A percentile compares a stretch with the other conserved stretches of the same genome.
These are phyloP conservation scores for Oropetium thomaeum DNA, from an alignment of 176 grass and related monocot species.

Conservation along the genomic window DNA sequence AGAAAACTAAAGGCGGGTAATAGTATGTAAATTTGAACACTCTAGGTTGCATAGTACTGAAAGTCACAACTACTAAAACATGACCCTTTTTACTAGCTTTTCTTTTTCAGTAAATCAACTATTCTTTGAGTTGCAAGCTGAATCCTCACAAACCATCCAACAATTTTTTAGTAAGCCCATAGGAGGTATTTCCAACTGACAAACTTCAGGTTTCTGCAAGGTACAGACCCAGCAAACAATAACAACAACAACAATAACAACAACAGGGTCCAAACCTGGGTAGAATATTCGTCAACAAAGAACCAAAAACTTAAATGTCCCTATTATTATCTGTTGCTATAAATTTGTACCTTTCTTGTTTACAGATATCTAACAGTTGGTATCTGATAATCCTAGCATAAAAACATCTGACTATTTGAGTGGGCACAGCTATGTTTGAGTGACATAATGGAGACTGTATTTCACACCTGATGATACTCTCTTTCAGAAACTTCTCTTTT, in stretches of 20 bases:
- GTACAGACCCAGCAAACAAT: too few species aligned
- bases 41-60: not conserved
- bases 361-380: not conserved
- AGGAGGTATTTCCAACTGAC: not conserved
- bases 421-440: not conserved
- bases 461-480: constrained; percentile 64
- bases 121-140: not conserved
- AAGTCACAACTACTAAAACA: not conserved
- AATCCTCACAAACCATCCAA: too few species aligned
- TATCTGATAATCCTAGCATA: not conserved
- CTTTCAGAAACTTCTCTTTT: constrained; percentile 44
- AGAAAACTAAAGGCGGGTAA: not conserved
- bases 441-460: not conserved
- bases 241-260: too few species aligned
- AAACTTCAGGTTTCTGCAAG: too few species aligned
- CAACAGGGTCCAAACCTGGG: too few species aligned
- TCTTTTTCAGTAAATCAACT: too few species aligned
- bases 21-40: not conserved
- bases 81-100: not conserved
- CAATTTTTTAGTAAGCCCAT: not conserved
- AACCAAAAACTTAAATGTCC: too few species aligned
- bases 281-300: too few species aligned
- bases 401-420: not conserved
- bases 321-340: too few species aligned
- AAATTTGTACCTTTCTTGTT: too few species aligned